Percentiles rank a stretch among this genome's conserved stretches.
phyloP scores from a whole-genome alignment of 2,329 filamentous ascomycete genomes.

The Aspergillus brasiliensis region DNA sequence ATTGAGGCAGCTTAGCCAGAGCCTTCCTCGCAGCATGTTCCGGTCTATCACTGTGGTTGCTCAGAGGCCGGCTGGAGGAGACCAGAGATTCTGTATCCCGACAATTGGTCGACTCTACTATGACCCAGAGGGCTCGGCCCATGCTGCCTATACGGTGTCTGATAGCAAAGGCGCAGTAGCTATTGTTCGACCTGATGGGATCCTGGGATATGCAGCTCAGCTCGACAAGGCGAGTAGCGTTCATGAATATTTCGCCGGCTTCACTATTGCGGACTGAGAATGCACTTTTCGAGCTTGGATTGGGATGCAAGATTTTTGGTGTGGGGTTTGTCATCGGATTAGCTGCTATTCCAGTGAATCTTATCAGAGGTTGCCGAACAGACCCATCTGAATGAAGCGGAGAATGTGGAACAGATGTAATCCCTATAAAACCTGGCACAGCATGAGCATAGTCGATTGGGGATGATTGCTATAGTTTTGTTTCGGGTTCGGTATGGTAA shows the following conservation, averaged over 20 bases:
- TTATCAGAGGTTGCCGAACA: too few species aligned
- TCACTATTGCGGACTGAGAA: background rate
- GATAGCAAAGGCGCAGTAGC: conserved; percentile 1
- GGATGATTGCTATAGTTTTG: background rate
- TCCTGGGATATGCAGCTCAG: conserved; percentile 1
- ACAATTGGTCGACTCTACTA: conserved; percentile 7
- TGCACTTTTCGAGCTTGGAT: too few species aligned
- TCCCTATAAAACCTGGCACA: too few species aligned
- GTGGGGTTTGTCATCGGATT: fast-evolving
- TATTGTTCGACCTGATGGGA: conserved; percentile 9
- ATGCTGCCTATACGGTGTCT: conserved; percentile 8
- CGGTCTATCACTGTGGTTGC: conserved; percentile 7
- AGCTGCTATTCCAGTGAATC: too few species aligned
- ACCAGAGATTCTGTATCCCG: conserved; percentile 1
- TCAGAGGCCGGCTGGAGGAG: background rate
- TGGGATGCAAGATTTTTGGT: too few species aligned
- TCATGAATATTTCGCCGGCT: background rate
- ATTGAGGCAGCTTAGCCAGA: background rate
- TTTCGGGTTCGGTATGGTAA: background rate
- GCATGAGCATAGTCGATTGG: too few species aligned
- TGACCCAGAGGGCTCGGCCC: conserved; percentile 10
- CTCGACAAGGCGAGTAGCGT: background rate
- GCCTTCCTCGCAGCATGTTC: background rate
- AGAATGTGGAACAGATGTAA: too few species aligned
- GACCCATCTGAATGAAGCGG: too few species aligned